Percentiles rank a stretch among this genome's conserved stretches.
Conservation (phyloP, 2,329 filamentous ascomycete species). For the Fusarium armeniacum region DNA sequence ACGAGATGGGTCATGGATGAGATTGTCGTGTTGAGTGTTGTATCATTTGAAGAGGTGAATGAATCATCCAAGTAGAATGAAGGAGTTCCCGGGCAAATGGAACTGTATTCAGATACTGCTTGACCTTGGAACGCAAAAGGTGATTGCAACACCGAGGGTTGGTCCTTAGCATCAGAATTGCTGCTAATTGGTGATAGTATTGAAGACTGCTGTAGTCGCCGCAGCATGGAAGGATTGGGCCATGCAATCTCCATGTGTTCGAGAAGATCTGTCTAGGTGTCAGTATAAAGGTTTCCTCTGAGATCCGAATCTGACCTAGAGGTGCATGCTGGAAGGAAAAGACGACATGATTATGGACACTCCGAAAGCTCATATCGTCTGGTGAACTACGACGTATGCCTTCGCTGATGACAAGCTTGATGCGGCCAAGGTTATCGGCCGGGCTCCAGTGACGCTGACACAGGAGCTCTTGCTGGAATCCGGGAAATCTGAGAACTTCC, state of each 20-base stretch:
- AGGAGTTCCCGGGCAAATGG: neutral
- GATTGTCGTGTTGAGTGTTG: neutral
- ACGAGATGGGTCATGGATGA: slow-evolving; percentile 4
- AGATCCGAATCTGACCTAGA: slow-evolving; percentile 65
- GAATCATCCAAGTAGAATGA: neutral
- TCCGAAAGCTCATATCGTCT: slow-evolving; percentile 68
- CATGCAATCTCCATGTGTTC: slow-evolving; percentile 82
- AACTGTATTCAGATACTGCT: neutral
- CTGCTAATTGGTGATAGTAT: slow-evolving; percentile 44
- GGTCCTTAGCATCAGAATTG: slow-evolving; percentile 58
- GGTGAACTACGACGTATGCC: slow-evolving; percentile 71
- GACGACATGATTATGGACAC: slow-evolving; percentile 78
- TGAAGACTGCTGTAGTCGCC: slow-evolving; percentile 45
- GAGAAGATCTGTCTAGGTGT: slow-evolving; percentile 68
- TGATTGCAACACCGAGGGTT: neutral
- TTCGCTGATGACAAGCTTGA: slow-evolving; percentile 83
- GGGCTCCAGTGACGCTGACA: slow-evolving; percentile 79
- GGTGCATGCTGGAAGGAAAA: slow-evolving; percentile 92
- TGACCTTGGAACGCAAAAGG: neutral
- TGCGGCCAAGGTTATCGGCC: slow-evolving; percentile 77
- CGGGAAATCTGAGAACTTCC: slow-evolving; percentile 77
- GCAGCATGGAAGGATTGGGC: slow-evolving; percentile 81
- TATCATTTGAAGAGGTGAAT: neutral
- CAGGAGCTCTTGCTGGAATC: slow-evolving; percentile 77
- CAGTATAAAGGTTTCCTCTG: accelerated